Evolutionary conservation across 164 flowering plant species (phyloP).

Genomic region (Liriodendron chinense): DNA sequence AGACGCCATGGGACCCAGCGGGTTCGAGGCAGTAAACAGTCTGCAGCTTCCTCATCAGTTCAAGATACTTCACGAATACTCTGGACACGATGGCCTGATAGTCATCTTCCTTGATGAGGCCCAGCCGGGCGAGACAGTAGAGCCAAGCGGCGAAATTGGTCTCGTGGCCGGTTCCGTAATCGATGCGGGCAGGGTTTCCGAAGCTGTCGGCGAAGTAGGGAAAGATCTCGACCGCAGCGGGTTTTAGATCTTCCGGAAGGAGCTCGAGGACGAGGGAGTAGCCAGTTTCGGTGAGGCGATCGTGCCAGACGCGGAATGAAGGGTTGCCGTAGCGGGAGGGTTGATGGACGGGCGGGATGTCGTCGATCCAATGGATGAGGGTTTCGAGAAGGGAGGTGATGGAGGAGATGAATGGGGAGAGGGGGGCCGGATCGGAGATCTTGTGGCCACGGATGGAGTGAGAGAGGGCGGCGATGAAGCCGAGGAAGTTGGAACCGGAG

Average conservation of each 20-base stretch:
- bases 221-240: slow-evolving; percentile 23
- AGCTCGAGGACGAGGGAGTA: slow-evolving; percentile 18
- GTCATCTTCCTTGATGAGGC: slow-evolving; percentile 48
- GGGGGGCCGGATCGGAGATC: slow-evolving; percentile 68
- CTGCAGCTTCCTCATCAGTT: slow-evolving; percentile 82
- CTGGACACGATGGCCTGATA: slow-evolving; percentile 61
- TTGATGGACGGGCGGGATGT: slow-evolving; percentile 70
- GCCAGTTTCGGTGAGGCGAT: slow-evolving; percentile 26
- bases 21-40: slow-evolving; percentile 66
- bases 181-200: slow-evolving; percentile 30
- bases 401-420: slow-evolving; percentile 34
- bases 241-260: slow-evolving; percentile 19
- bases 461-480: slow-evolving; percentile 75
- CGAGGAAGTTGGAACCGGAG: slow-evolving; percentile 58
- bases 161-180: slow-evolving; percentile 43
- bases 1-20: slow-evolving; percentile 97
- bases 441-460: slow-evolving; percentile 64
- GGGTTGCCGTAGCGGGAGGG: slow-evolving; percentile 77
- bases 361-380: slow-evolving; percentile 52
- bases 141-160: slow-evolving; percentile 36
- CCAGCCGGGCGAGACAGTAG: slow-evolving; percentile 30
- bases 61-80: slow-evolving; percentile 77
- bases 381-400: slow-evolving; percentile 44
- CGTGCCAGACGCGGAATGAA: slow-evolving; percentile 70
- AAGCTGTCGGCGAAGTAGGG: slow-evolving; percentile 32